Percentiles rank a stretch among this genome's conserved stretches.
Conservation (phyloP, 2,329 filamentous ascomycete species). For the Trichoderma brevicompactum region DNA sequence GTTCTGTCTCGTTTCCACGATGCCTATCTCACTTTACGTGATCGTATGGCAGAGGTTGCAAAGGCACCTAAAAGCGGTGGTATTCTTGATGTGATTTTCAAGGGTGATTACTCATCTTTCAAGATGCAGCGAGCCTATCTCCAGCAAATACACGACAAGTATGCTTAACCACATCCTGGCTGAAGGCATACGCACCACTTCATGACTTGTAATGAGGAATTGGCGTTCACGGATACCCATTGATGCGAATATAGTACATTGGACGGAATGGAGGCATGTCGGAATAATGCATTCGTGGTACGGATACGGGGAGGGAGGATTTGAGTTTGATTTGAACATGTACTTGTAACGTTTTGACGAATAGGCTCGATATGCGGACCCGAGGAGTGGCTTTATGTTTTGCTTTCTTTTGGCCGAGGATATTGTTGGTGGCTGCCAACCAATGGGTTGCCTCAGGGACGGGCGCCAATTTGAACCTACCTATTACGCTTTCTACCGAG, state of each 20-base stretch:
- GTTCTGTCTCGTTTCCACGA: slow-evolving; percentile 73
- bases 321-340: slow-evolving; percentile 27
- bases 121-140: slow-evolving; percentile 69
- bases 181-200: slow-evolving; percentile 29
- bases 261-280: slow-evolving; percentile 20
- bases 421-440: slow-evolving; percentile 14
- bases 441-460: slow-evolving; percentile 18
- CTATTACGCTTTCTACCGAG: slow-evolving; percentile 20
- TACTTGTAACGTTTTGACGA: slow-evolving; percentile 37
- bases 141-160: slow-evolving; percentile 53
- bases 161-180: slow-evolving; percentile 42
- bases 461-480: slow-evolving; percentile 22
- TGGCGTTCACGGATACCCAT: slow-evolving; percentile 26
- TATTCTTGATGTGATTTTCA: slow-evolving; percentile 73
- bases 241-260: slow-evolving; percentile 15
- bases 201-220: slow-evolving; percentile 12
- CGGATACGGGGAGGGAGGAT: background rate
- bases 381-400: slow-evolving; percentile 9
- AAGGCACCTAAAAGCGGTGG: slow-evolving; percentile 37
- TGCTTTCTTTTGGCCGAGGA: background rate
- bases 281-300: background rate
- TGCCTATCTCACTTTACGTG: slow-evolving; percentile 61
- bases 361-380: background rate
- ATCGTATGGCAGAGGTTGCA: slow-evolving; percentile 60
- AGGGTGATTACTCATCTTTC: slow-evolving; percentile 79